These are phyloP conservation scores for Artemisia annua DNA, from an alignment of 129 eudicot genomes.

Conservation along the genomic window DNA sequence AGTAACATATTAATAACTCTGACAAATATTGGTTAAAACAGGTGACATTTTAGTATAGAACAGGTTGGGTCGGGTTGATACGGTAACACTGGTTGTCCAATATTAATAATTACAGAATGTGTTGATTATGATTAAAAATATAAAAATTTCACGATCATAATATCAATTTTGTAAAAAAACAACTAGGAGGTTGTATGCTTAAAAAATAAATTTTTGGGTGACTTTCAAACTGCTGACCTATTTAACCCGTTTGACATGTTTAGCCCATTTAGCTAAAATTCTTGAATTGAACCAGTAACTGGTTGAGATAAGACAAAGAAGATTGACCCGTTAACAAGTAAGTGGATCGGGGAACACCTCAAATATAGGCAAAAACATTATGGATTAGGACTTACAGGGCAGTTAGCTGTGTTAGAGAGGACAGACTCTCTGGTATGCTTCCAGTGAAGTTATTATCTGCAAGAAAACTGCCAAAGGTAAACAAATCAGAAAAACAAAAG, in stretches of 20 bases:
- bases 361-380: not conserved
- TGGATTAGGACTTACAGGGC: constrained; percentile 59
- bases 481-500: constrained; percentile 21
- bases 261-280: too few species aligned
- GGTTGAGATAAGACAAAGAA: not conserved
- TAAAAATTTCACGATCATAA: too few species aligned
- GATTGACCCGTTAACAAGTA: constrained; percentile 1
- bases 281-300: too few species aligned
- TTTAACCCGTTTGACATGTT: not conserved
- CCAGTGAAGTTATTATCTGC: constrained; percentile 87
- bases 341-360: not conserved
- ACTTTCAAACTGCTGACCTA: not conserved
- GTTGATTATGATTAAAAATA: too few species aligned
- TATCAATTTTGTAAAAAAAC: too few species aligned
- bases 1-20: constrained; percentile 14
- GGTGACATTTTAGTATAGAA: not conserved
- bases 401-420: constrained; percentile 51
- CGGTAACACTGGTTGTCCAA: not conserved
- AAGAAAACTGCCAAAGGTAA: constrained; percentile 92
- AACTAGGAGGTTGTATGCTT: too few species aligned
- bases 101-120: too few species aligned
- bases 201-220: not conserved
- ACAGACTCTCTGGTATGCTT: constrained; percentile 70
- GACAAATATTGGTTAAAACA: not conserved
- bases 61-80: not conserved